Conservation (phyloP, 2,329 filamentous ascomycete species). For the Zymoseptoria ardabiliae region DNA sequence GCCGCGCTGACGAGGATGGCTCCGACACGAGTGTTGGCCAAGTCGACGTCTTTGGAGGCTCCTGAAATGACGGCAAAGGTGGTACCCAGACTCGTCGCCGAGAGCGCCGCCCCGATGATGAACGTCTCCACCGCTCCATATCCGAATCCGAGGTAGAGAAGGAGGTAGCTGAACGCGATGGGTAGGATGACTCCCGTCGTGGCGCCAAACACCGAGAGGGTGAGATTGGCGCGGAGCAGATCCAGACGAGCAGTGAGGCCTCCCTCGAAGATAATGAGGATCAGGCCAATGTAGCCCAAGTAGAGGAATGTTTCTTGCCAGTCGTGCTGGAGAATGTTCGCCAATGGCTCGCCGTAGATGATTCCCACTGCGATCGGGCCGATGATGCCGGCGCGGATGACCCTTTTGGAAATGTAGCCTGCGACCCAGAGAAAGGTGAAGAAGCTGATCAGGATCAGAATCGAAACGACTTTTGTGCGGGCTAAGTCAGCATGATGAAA, state of each 20-base stretch:
- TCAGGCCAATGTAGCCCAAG: constrained; percentile 43
- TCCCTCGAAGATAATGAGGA: constrained; percentile 48
- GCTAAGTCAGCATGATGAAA: background rate
- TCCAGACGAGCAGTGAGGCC: constrained; percentile 42
- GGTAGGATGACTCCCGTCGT: constrained; percentile 41
- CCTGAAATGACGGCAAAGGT: constrained; percentile 31
- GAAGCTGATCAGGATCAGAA: constrained; percentile 10
- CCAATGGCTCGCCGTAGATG: constrained; percentile 40
- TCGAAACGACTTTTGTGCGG: constrained; percentile 2
- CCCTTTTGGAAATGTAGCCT: constrained; percentile 6
- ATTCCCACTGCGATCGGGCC: constrained; percentile 43
- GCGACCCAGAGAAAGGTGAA: constrained; percentile 11
- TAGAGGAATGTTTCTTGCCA: constrained; percentile 43
- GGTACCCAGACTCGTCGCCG: constrained; percentile 28
- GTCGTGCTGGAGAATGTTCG: constrained; percentile 36
- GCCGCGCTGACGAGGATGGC: constrained; percentile 41
- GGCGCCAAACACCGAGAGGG: constrained; percentile 37
- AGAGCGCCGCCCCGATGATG: constrained; percentile 27
- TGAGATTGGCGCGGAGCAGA: constrained; percentile 40
- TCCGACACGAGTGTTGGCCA: constrained; percentile 38
- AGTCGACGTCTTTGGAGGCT: constrained; percentile 31
- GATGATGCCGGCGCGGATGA: constrained; percentile 41
- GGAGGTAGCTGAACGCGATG: constrained; percentile 39
- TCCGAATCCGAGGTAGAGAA: constrained; percentile 39
- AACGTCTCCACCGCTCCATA: constrained; percentile 29